Conservation (phyloP, 139 green algal genomes). For the Haematococcus sp. region DNA sequence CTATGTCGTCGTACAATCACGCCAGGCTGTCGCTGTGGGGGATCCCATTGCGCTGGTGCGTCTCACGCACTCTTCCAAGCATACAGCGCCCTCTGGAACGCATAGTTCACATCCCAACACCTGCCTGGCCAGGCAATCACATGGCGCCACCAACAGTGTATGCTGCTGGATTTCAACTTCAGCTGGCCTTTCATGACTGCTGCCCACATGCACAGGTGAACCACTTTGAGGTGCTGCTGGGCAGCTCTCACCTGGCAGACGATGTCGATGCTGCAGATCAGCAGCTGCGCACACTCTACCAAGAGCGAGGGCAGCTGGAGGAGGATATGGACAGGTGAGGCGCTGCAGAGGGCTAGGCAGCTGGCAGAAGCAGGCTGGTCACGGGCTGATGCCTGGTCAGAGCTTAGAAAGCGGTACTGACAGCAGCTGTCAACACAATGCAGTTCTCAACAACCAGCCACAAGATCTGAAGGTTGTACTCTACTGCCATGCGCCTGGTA, state of each 20-base stretch:
- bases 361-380: too few relatives aligned
- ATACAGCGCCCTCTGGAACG: background rate
- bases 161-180: too few relatives aligned
- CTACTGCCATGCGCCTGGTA: background rate
- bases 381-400: too few relatives aligned
- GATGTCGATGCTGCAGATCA: slow-evolving; percentile 6
- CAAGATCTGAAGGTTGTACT: too few relatives aligned
- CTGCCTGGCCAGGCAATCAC: too few relatives aligned
- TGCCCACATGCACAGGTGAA: background rate
- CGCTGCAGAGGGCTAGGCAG: background rate
- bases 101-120: too few relatives aligned
- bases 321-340: slow-evolving; percentile 10
- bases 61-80: background rate
- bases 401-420: too few relatives aligned
- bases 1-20: slow-evolving; percentile 58
- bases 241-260: slow-evolving; percentile 12
- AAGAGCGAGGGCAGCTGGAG: slow-evolving; percentile 8
- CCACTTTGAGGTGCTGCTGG: slow-evolving; percentile 46
- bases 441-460: too few relatives aligned
- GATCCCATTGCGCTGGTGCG: slow-evolving; percentile 38
- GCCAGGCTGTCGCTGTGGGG: slow-evolving; percentile 40
- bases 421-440: too few relatives aligned
- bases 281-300: background rate
- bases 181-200: background rate
- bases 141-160: too few relatives aligned